phyloP scores from a whole-genome alignment of 305 asterid species.

The Coffea humblotiana region DNA sequence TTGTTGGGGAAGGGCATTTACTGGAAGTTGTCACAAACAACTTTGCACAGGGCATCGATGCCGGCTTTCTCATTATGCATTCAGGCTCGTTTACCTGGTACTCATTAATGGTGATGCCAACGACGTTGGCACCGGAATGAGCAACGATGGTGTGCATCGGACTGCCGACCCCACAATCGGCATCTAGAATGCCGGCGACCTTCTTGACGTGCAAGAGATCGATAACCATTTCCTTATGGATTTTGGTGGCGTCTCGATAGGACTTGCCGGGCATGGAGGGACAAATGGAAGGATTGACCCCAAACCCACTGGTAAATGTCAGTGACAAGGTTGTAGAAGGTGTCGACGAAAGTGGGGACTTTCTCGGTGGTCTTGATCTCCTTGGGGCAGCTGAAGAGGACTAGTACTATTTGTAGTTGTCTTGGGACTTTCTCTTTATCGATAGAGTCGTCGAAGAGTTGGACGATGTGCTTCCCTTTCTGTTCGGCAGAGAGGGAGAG shows the following conservation, averaged over 20 bases:
- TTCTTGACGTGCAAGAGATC: conserved; percentile 69
- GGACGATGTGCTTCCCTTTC: conserved; percentile 75
- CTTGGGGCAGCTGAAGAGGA: conserved; percentile 88
- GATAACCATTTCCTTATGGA: conserved; percentile 91
- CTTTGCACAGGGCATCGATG: conserved; percentile 69
- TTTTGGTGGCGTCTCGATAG: conserved; percentile 77
- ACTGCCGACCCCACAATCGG: conserved; percentile 96
- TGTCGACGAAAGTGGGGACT: conserved; percentile 92
- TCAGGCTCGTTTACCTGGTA: conserved; percentile 81
- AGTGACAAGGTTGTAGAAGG: conserved; percentile 93
- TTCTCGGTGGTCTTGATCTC: conserved; percentile 75
- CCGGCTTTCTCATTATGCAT: conserved; percentile 83
- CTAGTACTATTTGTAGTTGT: conserved; percentile 81
- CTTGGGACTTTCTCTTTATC: conserved; percentile 69
- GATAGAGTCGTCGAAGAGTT: conserved; percentile 91
- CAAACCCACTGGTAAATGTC: conserved; percentile 99
- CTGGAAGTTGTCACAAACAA: conserved; percentile 89
- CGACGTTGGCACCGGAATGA: conserved; percentile 78
- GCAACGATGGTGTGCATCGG: conserved; percentile 98
- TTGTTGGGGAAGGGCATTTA: conserved; percentile 76
- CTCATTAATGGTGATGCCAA: conserved; percentile 93
- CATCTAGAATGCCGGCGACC: conserved; percentile 69
- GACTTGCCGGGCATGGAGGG: conserved; percentile 82
- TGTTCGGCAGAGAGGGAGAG: conserved; percentile 54
- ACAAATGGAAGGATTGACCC: conserved; percentile 95